These are phyloP conservation scores for Trichoderma sp. DNA, from an alignment of 2,329 filamentous ascomycete species.

Conservation along the genomic window DNA sequence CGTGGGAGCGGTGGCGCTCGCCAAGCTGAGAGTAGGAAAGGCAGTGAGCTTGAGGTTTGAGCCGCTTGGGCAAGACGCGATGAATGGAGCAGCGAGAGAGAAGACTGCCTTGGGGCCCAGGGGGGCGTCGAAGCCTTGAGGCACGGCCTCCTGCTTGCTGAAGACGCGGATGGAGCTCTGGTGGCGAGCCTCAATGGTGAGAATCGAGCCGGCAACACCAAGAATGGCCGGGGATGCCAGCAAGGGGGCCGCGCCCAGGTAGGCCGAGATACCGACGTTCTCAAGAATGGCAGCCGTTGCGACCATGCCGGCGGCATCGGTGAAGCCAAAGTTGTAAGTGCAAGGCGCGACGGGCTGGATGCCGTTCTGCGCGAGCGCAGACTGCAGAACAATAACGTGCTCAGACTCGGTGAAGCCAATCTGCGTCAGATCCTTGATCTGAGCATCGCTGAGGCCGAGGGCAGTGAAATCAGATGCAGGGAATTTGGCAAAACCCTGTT, in stretches of 20 bases:
- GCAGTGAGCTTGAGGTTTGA: constrained; percentile 63
- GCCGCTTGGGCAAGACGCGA: constrained; percentile 67
- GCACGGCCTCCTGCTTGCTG: constrained; percentile 59
- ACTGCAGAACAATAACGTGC: constrained; percentile 47
- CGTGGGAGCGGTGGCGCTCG: constrained; percentile 42
- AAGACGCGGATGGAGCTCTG: constrained; percentile 70
- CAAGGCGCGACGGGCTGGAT: constrained; percentile 68
- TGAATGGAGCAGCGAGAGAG: constrained; percentile 73
- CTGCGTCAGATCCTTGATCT: constrained; percentile 54
- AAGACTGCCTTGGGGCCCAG: constrained; percentile 70
- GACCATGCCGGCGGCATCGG: constrained; percentile 66
- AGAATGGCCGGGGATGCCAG: constrained; percentile 62
- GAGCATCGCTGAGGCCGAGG: constrained; percentile 37
- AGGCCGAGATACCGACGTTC: constrained; percentile 72
- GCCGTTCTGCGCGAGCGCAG: constrained; percentile 62
- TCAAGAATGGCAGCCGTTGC: constrained; percentile 70
- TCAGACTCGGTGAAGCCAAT: constrained; percentile 64
- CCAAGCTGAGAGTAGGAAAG: constrained; percentile 61
- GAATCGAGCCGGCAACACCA: constrained; percentile 67
- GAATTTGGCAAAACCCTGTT: constrained; percentile 69
- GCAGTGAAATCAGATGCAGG: constrained; percentile 64
- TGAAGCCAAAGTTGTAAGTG: constrained; percentile 72
- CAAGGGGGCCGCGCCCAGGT: constrained; percentile 69
- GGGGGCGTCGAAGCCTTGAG: constrained; percentile 69
- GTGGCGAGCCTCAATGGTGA: constrained; percentile 73